A percentile compares a stretch with the other conserved stretches of the same genome.
phyloP scores from a whole-genome alignment of 78 protist species.

The Dictyostelium capitatum region DNA sequence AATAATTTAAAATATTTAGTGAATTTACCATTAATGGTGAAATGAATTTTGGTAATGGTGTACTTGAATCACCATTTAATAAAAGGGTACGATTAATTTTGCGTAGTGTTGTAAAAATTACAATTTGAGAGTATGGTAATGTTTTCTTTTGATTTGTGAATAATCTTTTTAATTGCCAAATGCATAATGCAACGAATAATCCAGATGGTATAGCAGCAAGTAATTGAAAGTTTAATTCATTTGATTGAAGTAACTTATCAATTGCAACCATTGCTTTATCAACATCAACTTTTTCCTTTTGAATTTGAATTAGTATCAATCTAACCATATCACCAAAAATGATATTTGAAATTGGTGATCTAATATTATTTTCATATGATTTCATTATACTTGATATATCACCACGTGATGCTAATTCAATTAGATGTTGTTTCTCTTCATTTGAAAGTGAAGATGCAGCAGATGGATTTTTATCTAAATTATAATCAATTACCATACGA shows the following conservation, averaged over 20 bases:
- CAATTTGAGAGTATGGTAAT: constrained; percentile 24
- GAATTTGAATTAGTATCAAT: constrained; percentile 55
- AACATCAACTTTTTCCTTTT: constrained; percentile 75
- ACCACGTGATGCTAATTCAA: constrained; percentile 22
- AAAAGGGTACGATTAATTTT: constrained; percentile 27
- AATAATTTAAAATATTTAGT: background rate
- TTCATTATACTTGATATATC: constrained; percentile 53
- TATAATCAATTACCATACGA: constrained; percentile 58
- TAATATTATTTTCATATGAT: constrained; percentile 42
- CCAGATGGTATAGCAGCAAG: constrained; percentile 75
- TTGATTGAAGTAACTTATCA: constrained; percentile 70
- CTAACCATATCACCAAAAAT: constrained; percentile 76
- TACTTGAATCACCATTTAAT: background rate
- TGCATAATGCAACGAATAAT: background rate
- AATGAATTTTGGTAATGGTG: background rate
- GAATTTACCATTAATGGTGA: background rate
- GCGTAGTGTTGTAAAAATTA: constrained; percentile 29
- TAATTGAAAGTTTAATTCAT: constrained; percentile 72
- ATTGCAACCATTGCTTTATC: constrained; percentile 69
- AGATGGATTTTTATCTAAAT: background rate
- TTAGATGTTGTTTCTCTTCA: background rate
- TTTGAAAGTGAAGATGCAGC: background rate
- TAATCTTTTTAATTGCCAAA: constrained; percentile 37
- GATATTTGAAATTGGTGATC: constrained; percentile 1
- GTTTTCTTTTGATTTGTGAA: constrained; percentile 11